Evolutionary conservation across 2,329 filamentous ascomycete species (phyloP).

Genomic region (Plenodomus lindquistii): DNA sequence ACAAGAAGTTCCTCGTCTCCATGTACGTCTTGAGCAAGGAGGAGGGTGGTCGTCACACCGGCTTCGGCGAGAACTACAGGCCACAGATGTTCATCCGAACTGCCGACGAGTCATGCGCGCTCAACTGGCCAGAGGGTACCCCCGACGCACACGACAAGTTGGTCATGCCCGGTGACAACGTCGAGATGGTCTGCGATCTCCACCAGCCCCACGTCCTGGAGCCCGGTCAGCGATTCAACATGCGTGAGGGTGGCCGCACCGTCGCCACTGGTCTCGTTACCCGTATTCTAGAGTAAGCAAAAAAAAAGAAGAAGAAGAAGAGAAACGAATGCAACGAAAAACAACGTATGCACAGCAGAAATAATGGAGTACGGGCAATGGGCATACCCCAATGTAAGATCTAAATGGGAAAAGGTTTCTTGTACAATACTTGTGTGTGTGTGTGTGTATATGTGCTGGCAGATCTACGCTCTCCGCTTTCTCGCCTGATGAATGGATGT

Average conservation of each 20-base stretch:
- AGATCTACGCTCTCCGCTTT: slow-evolving; percentile 31
- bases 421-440: slow-evolving; percentile 32
- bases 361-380: slow-evolving; percentile 1
- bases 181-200: slow-evolving; percentile 92
- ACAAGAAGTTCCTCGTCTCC: slow-evolving; percentile 90
- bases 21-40: slow-evolving; percentile 98
- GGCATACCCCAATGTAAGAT: slow-evolving; percentile 11
- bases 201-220: slow-evolving; percentile 86
- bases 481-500: slow-evolving; percentile 23
- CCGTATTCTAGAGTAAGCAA: slow-evolving; percentile 40
- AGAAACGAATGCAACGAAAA: no score
- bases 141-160: slow-evolving; percentile 74
- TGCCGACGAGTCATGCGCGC: slow-evolving; percentile 72
- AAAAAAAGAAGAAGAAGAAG: background rate
- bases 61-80: slow-evolving; percentile 94
- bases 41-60: slow-evolving; percentile 95
- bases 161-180: slow-evolving; percentile 98
- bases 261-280: slow-evolving; percentile 47
- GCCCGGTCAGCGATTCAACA: slow-evolving; percentile 93
- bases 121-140: slow-evolving; percentile 84
- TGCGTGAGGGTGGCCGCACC: slow-evolving; percentile 87
- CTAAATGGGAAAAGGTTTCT: slow-evolving; percentile 13
- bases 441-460: no score
- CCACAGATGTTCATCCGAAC: slow-evolving; percentile 96
- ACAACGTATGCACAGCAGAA: no score